Evolutionary conservation across 805 yeast genomes (phyloP).

Genomic region (Hanseniaspora meyeri): DNA sequence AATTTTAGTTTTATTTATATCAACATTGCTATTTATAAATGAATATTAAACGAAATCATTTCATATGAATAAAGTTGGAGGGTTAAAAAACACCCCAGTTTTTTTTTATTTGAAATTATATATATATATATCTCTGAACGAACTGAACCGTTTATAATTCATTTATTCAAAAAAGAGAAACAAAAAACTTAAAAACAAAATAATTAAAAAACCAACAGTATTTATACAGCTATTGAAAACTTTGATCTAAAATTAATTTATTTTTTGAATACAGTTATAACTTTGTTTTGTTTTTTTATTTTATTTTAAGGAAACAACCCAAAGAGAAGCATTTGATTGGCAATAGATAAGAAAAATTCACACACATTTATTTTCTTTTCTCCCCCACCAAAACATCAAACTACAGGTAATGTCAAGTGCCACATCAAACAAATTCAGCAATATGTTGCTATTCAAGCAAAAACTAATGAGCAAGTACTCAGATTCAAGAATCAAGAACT

Average conservation of each 20-base stretch:
- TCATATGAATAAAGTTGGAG: neutral
- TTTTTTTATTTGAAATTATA: too few relatives aligned
- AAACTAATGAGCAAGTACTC: neutral
- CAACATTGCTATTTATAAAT: neutral
- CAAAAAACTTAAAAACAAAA: too few relatives aligned
- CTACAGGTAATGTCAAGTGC: neutral
- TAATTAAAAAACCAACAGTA: too few relatives aligned
- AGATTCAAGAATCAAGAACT: neutral
- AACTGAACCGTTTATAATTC: neutral
- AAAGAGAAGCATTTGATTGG: too few relatives aligned
- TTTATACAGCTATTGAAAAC: too few relatives aligned
- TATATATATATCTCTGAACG: neutral
- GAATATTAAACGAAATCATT: neutral
- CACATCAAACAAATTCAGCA: conserved; percentile 4
- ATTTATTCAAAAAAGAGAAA: neutral
- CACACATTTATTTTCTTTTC: neutral
- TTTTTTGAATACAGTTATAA: too few relatives aligned
- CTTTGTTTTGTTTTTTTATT: too few relatives aligned
- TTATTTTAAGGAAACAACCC: too few relatives aligned
- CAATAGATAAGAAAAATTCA: too few relatives aligned
- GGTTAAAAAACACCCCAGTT: neutral
- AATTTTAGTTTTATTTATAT: too few relatives aligned
- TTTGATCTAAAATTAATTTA: too few relatives aligned
- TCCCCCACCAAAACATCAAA: neutral
- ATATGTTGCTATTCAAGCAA: neutral